Conservation (phyloP, 352 stramenopile species). For the Stramenopiles sp. region DNA sequence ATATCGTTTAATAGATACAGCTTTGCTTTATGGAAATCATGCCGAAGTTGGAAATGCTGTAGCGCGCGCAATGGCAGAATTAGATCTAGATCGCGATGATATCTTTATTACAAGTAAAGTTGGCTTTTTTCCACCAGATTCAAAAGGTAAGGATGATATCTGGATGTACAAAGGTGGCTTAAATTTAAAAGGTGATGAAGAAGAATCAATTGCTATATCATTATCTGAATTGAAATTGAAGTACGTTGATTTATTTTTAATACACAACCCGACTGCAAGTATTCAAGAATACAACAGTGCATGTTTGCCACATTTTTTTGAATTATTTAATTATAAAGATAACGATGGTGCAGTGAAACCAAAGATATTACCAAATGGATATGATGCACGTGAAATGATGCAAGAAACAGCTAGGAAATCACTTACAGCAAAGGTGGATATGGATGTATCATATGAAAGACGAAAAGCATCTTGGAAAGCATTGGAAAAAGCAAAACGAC, state of each 20-base stretch:
- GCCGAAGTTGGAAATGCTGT: conserved; percentile 45
- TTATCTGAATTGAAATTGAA: not conserved
- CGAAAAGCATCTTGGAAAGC: conserved; percentile 5
- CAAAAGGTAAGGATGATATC: no score
- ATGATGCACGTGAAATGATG: not conserved
- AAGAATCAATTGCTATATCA: not conserved
- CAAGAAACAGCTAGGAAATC: not conserved
- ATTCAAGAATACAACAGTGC: not conserved
- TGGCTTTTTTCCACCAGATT: conserved; percentile 1
- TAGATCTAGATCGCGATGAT: conserved; percentile 36
- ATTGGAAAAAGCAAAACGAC: conserved; percentile 9
- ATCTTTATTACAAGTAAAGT: conserved; percentile 64
- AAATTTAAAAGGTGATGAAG: not conserved
- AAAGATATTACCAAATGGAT: not conserved
- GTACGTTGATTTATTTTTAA: not conserved
- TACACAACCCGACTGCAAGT: conserved; percentile 2
- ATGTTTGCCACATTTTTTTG: not conserved
- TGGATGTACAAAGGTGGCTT: not conserved
- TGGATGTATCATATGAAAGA: not conserved
- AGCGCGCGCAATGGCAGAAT: conserved; percentile 27
- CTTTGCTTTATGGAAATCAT: conserved; percentile 62
- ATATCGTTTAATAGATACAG: conserved; percentile 64
- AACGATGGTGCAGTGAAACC: not conserved
- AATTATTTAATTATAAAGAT: not conserved
- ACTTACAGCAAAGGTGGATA: not conserved